These are phyloP conservation scores for Cylindrodendrum hubeiense DNA, from an alignment of 2,329 filamentous ascomycete genomes.

Conservation along the genomic window DNA sequence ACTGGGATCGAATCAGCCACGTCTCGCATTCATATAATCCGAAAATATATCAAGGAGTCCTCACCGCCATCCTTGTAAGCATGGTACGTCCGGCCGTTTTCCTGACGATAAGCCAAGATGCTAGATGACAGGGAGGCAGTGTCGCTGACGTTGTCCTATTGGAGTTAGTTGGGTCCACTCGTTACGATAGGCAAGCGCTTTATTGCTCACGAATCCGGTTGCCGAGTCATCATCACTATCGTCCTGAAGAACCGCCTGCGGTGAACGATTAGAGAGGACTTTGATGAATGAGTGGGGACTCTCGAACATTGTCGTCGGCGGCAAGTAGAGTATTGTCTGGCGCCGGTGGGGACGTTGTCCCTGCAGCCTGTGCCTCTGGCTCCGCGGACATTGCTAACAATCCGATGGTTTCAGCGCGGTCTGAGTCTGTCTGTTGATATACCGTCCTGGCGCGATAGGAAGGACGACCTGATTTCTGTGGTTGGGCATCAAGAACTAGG, in stretches of 20 bases:
- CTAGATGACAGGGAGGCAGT: slow-evolving; percentile 13
- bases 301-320: not conserved
- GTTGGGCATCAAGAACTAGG: not conserved
- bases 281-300: not conserved
- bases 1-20: slow-evolving; percentile 3
- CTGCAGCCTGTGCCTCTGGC: not conserved
- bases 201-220: not conserved
- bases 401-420: not conserved
- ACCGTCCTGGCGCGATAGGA: not conserved
- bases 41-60: not conserved
- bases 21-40: not conserved
- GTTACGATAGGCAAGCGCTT: not conserved
- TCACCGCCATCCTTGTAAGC: slow-evolving; percentile 20
- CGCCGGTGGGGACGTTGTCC: not conserved
- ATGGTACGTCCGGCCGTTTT: slow-evolving; percentile 23
- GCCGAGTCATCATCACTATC: not conserved
- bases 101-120: slow-evolving; percentile 19
- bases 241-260: not conserved
- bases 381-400: not conserved
- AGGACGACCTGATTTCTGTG: not conserved
- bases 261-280: not conserved
- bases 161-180: not conserved
- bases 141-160: not conserved
- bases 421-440: not conserved
- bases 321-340: not conserved